Evolutionary conservation across 495 filamentous ascomycete genomes (phyloP), one percentile per base, ranked within the genome.

Genomic region (Diplogelasinospora grovesii): DNA sequence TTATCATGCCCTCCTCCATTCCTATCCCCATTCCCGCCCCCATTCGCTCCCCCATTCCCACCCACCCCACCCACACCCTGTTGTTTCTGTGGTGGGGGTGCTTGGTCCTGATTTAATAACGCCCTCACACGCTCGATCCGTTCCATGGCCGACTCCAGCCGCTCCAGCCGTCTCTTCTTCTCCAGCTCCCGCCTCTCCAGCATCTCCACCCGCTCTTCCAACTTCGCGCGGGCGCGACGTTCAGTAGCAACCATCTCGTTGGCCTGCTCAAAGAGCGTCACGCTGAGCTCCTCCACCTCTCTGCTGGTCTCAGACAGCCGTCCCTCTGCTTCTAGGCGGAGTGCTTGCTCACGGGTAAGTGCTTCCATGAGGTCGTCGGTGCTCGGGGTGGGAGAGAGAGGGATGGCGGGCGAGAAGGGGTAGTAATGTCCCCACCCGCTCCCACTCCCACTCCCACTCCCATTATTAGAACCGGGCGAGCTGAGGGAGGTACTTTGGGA

Each of bases 221-320:
- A 68, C 59, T 74, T 76, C 5, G 83, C 85, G 27, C 86, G 66
- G 23, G 84, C 86, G 56, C 82, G 79, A 31, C 92, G 71, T 70
- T 97, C 92, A 52, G 78, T 66, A 11, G 90, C 87, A 18, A 98
- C 92, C 90, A 98, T 97, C 69, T 95, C 86, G 53, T 97, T 97
- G 13, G 92, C 92, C 62, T 95, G 82, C 57, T 86, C 79, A 64
- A 98, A 98, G 36, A 98, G 68, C 48, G 81, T 77, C 31, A 79
- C 83, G 23, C 79, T 86, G 49, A 98, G 66, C 53, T 98, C 92
- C 60, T 97, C 93, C 10, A 98, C 71, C 65, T 98, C 92, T 1
- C 65, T 71, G 35, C 73, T 82, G 21, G 86, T 82, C 39, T 82
- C 76, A 49, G 68, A 70, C 22, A 95, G 68, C 45, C 78, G 74